phyloP scores from a whole-genome alignment of 192 early-diverging fungal species.

The Fimicolochytrium jonesii region DNA sequence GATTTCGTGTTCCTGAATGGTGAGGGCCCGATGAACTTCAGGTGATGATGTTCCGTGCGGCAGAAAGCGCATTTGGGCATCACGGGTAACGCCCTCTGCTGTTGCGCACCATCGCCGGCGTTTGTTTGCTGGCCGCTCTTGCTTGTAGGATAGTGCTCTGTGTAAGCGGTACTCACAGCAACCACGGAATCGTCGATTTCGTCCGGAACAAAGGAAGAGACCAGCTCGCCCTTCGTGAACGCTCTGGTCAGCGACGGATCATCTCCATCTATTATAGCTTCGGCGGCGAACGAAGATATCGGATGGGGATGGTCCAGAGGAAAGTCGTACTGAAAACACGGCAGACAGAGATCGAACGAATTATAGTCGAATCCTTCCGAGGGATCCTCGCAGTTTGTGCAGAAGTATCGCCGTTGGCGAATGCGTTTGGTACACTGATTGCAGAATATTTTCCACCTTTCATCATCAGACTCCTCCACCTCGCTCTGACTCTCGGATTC shows the following conservation, averaged over 20 bases:
- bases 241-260: conserved; percentile 18
- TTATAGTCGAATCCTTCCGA: conserved; percentile 60
- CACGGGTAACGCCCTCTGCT: not conserved
- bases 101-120: no score
- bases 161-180: not conserved
- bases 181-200: conserved; percentile 41
- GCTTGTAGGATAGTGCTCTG: not conserved
- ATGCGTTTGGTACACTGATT: conserved; percentile 76
- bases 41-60: conserved; percentile 37
- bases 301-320: conserved; percentile 67
- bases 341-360: conserved; percentile 70
- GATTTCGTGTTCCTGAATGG: conserved; percentile 7
- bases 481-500: not conserved
- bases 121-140: no score
- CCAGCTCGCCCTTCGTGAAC: conserved; percentile 46
- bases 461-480: conserved; percentile 29
- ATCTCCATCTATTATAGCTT: conserved; percentile 37
- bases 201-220: conserved; percentile 58
- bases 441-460: conserved; percentile 67
- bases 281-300: conserved; percentile 71
- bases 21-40: conserved; percentile 41
- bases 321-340: conserved; percentile 19
- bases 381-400: conserved; percentile 73
- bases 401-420: conserved; percentile 77
- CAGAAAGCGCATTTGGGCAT: conserved; percentile 28